These are phyloP conservation scores for Collybia nuda DNA, from an alignment of 768 basidiomycete genomes.

Conservation along the genomic window DNA sequence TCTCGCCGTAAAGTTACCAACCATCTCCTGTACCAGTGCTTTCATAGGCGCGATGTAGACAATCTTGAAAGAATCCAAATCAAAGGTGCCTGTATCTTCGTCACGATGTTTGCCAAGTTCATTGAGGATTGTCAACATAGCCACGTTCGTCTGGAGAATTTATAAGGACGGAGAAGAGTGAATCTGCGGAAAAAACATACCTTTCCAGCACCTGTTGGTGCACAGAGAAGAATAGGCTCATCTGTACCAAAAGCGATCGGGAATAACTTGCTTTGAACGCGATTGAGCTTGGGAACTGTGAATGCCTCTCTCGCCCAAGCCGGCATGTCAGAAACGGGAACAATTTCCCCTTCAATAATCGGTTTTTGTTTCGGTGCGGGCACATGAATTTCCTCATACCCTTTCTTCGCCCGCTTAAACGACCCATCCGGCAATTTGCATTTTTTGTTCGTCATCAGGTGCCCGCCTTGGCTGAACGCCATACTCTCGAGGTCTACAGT, in stretches of 20 bases:
- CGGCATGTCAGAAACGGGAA: constrained; percentile 74
- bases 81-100: constrained; percentile 74
- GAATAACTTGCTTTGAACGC: constrained; percentile 90
- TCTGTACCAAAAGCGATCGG: constrained; percentile 94
- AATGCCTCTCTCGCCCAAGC: constrained; percentile 89
- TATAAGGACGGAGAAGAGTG: constrained; percentile 14
- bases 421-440: constrained; percentile 97
- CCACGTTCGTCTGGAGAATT: constrained; percentile 84
- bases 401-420: constrained; percentile 94
- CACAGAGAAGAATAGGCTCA: constrained; percentile 93
- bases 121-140: constrained; percentile 91
- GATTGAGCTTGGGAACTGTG: constrained; percentile 78
- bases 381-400: constrained; percentile 97
- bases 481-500: constrained; percentile 89
- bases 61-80: constrained; percentile 91
- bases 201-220: constrained; percentile 98
- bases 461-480: constrained; percentile 96
- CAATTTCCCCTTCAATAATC: constrained; percentile 60
- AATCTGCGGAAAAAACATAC: constrained; percentile 42
- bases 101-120: constrained; percentile 89
- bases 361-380: constrained; percentile 86
- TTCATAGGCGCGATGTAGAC: constrained; percentile 99
- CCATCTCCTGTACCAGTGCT: constrained; percentile 98
- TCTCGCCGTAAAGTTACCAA: constrained; percentile 86
- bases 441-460: constrained; percentile 98